Percentiles rank a stretch among this genome's conserved stretches.
Evolutionary conservation across 78 protist species (phyloP).

Genomic region (Dictyostelium intermedium): DNA sequence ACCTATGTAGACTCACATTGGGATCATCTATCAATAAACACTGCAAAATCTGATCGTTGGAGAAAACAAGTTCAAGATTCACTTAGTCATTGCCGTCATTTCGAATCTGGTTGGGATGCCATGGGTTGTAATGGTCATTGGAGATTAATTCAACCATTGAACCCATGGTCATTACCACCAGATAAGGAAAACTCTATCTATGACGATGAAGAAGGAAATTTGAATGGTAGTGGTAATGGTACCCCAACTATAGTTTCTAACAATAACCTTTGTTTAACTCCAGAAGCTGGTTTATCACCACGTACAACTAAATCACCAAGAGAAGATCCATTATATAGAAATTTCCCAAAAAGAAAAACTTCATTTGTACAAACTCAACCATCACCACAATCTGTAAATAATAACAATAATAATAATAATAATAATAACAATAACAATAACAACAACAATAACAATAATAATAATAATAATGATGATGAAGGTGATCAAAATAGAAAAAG

Average conservation of each 20-base stretch:
- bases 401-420: not conserved
- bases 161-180: slow-evolving; percentile 74
- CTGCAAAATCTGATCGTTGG: slow-evolving; percentile 77
- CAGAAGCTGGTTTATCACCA: slow-evolving; percentile 52
- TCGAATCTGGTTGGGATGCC: slow-evolving; percentile 74
- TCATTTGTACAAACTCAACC: not conserved
- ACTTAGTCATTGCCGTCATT: slow-evolving; percentile 60
- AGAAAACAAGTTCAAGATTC: slow-evolving; percentile 77
- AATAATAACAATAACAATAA: not conserved
- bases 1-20: slow-evolving; percentile 69
- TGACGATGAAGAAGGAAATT: slow-evolving; percentile 12
- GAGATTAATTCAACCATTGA: slow-evolving; percentile 65
- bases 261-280: slow-evolving; percentile 1
- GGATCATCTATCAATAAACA: slow-evolving; percentile 60
- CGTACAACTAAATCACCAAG: slow-evolving; percentile 51
- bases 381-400: not conserved
- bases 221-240: not conserved
- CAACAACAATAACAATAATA: not conserved
- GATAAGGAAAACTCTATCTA: slow-evolving; percentile 26
- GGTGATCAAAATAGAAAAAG: slow-evolving; percentile 38
- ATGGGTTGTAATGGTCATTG: slow-evolving; percentile 79
- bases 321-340: slow-evolving; percentile 76
- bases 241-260: not conserved
- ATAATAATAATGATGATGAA: not conserved
- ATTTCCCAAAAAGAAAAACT: slow-evolving; percentile 53